A percentile compares a stretch with the other conserved stretches of the same genome.
These are phyloP conservation scores for Pueraria montana DNA, from an alignment of 306 rosid species.

Conservation along the genomic window DNA sequence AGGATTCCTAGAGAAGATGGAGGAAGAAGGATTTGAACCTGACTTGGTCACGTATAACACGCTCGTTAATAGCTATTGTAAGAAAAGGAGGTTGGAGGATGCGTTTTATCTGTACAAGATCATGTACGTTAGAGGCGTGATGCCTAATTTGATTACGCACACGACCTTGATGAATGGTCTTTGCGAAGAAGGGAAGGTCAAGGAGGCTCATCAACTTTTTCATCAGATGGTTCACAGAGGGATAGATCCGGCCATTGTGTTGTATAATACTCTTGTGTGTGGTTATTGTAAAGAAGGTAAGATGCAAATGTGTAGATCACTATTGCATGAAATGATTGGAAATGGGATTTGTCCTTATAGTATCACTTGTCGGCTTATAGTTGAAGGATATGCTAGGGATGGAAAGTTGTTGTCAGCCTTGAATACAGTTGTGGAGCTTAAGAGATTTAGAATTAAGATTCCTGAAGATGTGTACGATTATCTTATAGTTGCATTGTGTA, in stretches of 20 bases:
- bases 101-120: constrained; percentile 83
- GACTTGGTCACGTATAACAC: constrained; percentile 85
- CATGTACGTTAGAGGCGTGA: constrained; percentile 81
- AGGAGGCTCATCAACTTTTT: constrained; percentile 93
- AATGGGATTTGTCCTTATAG: constrained; percentile 65
- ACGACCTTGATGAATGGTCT: constrained; percentile 92
- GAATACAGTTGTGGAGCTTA: constrained; percentile 81
- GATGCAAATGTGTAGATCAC: constrained; percentile 62
- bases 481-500: constrained; percentile 72
- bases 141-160: constrained; percentile 78
- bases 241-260: constrained; percentile 66
- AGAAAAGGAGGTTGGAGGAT: constrained; percentile 75
- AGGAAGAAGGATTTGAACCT: constrained; percentile 93
- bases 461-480: constrained; percentile 61
- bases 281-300: constrained; percentile 77
- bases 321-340: constrained; percentile 79
- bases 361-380: constrained; percentile 68
- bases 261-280: constrained; percentile 76
- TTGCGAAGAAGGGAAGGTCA: constrained; percentile 69
- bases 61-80: constrained; percentile 79
- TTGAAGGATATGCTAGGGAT: constrained; percentile 75
- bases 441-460: constrained; percentile 59
- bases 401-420: constrained; percentile 76
- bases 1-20: constrained; percentile 86
- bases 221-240: constrained; percentile 86